Evolutionary conservation across 176 grass and related monocot genomes (phyloP).

Genomic region (Phoenix roebelenii): DNA sequence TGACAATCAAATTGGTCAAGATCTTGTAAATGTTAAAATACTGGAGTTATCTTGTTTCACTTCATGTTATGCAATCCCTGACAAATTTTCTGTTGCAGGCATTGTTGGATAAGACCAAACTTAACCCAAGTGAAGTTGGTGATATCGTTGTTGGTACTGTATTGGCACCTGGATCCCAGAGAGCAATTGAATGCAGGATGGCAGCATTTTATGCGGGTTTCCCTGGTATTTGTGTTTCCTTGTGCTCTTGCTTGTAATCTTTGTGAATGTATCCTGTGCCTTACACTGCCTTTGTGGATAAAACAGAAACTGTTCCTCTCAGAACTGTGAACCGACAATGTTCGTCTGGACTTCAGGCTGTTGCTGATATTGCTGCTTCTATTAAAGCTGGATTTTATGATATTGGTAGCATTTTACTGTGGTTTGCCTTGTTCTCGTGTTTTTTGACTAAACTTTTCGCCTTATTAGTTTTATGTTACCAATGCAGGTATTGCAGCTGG

Average conservation of each 20-base stretch:
- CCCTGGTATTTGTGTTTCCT: conserved; percentile 46
- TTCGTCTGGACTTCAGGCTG: conserved; percentile 89
- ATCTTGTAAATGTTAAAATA: too few species aligned
- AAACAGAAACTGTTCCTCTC: conserved; percentile 73
- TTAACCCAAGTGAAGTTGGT: conserved; percentile 67
- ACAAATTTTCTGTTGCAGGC: conserved; percentile 26
- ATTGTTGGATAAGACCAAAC: conserved; percentile 70
- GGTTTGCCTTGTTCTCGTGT: neutral
- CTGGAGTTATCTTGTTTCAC: too few species aligned
- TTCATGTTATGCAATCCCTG: neutral
- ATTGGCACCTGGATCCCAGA: conserved; percentile 66
- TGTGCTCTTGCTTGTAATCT: neutral
- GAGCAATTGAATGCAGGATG: conserved; percentile 84
- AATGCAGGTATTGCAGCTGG: conserved; percentile 84
- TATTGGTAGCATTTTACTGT: conserved; percentile 40
- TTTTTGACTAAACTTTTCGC: neutral
- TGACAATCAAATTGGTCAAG: too few species aligned
- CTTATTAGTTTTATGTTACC: neutral
- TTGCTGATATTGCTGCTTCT: conserved; percentile 70
- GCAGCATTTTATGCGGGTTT: conserved; percentile 92
- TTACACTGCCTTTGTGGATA: neutral
- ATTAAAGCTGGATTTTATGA: conserved; percentile 97
- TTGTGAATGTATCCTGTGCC: neutral
- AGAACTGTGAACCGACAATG: conserved; percentile 95
- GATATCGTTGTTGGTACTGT: conserved; percentile 88